Conservation (phyloP, 768 basidiomycete genomes). For the Suillus hirtellus region DNA sequence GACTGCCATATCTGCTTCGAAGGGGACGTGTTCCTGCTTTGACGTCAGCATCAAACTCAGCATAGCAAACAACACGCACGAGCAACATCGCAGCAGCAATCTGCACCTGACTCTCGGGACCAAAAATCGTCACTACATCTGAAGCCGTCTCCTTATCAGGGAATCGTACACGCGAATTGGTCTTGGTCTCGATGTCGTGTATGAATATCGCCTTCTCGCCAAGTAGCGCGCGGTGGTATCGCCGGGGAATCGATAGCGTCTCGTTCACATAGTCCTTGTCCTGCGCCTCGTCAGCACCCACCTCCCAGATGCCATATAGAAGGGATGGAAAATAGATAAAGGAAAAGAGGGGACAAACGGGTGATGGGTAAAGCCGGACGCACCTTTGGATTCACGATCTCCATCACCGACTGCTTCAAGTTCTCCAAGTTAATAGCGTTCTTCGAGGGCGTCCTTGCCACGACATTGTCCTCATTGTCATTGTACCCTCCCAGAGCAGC, state of each 20-base stretch:
- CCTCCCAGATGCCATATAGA: neutral
- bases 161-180: slow-evolving; percentile 89
- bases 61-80: slow-evolving; percentile 44
- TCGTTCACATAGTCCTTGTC: slow-evolving; percentile 97
- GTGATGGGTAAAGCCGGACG: slow-evolving; percentile 17
- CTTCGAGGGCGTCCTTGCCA: slow-evolving; percentile 97
- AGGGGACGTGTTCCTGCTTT: slow-evolving; percentile 87
- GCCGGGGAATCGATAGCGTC: slow-evolving; percentile 88
- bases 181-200: slow-evolving; percentile 95
- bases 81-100: slow-evolving; percentile 96
- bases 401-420: slow-evolving; percentile 95
- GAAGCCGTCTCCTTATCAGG: slow-evolving; percentile 94
- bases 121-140: slow-evolving; percentile 94
- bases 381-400: slow-evolving; percentile 95
- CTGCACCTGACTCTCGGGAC: slow-evolving; percentile 95
- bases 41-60: neutral
- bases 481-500: slow-evolving; percentile 91
- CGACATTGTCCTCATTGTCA: slow-evolving; percentile 98
- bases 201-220: slow-evolving; percentile 98
- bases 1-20: slow-evolving; percentile 92
- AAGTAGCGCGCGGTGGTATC: slow-evolving; percentile 92
- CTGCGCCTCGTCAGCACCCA: slow-evolving; percentile 39
- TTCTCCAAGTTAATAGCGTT: slow-evolving; percentile 95
- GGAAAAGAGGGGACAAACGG: slow-evolving; percentile 6
- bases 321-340: slow-evolving; percentile 4